A percentile compares a stretch with the other conserved stretches of the same genome.
Evolutionary conservation across 1,284 basidiomycete genomes (phyloP).

Genomic region (Trichosporon sp.): DNA sequence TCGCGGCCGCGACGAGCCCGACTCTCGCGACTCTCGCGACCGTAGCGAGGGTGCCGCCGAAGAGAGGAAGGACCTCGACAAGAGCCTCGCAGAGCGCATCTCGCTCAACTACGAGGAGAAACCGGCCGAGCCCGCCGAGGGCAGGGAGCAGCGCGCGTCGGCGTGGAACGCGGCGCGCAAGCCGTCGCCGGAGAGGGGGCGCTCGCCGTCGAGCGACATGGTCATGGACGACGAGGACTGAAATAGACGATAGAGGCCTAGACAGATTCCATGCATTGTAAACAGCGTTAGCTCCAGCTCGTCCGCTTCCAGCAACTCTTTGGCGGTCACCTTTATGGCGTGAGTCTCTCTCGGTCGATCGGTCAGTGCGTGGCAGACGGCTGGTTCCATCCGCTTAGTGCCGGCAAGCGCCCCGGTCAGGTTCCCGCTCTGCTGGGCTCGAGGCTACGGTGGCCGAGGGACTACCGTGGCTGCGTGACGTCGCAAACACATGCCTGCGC

Average conservation of each 20-base stretch:
- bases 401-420: too few species aligned
- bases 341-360: too few species aligned
- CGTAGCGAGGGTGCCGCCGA: background rate
- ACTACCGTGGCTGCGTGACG: too few species aligned
- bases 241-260: background rate
- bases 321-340: too few species aligned
- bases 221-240: constrained; percentile 14
- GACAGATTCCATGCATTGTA: background rate
- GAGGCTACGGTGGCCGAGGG: too few species aligned
- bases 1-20: constrained; percentile 12
- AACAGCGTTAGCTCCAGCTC: too few species aligned
- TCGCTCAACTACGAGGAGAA: constrained; percentile 1
- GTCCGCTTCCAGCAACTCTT: too few species aligned
- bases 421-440: too few species aligned
- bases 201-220: constrained; percentile 16
- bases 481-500: too few species aligned
- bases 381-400: too few species aligned
- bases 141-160: background rate
- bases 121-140: background rate
- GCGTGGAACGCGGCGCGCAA: background rate
- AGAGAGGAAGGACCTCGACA: background rate
- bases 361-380: too few species aligned
- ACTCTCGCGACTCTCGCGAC: background rate
- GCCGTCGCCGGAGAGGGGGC: background rate
- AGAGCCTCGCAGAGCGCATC: background rate